Base-by-base conservation (phyloP, 345 rosid genomes). In the Eucalyptus guilfoylei region DNA sequence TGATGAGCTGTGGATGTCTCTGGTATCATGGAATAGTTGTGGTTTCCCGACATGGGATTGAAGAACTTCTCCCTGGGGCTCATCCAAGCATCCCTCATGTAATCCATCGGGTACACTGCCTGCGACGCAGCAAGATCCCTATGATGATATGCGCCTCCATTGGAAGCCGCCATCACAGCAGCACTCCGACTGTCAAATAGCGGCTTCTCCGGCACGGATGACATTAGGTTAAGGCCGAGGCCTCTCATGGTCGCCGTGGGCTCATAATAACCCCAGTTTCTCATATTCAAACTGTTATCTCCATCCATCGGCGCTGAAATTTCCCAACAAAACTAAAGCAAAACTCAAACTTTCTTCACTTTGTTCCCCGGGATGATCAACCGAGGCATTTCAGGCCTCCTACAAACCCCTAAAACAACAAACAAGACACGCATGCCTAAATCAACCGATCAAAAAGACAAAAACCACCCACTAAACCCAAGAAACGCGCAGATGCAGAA, bases 251-350 rank as follows among this genome's bases (percentile, higher is more conserved):
- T 55, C 49, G 76, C 69, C 28, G 88, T 81, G 24, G 91, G 88
- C 40, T 92, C 93, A 50, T 92, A 92, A 64, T 90, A 92, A 30
- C 91, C 91, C 93, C 93, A 92, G 88, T 89, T 88, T 16, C 88
- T 86, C 86, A 92, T 88, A 83, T 91, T 88, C 88, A 91, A 88
- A 45, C 89, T 87, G 52, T 91, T 86, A 80, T 90, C 91, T 58
- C 89, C 90, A 48, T 91, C 91, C 92, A 91, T 91, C 83, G 42
- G 47, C 13, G 58, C 40, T 24, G 69, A 50, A 15, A 23, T 69
- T 64, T 54, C 69, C 88, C 40, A 49, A 42, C 81, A 40, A 55
- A 16, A 26, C 11, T 60, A 26, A 54, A 89, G 28, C 15, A 58
- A 48, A 60, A 87, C 80, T 62, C 72, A 86, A 55, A 80, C 37